Percentiles rank a stretch among this genome's conserved stretches.
These are phyloP conservation scores for Nelumbo lutea DNA, from an alignment of 164 flowering plant species.

Conservation along the genomic window DNA sequence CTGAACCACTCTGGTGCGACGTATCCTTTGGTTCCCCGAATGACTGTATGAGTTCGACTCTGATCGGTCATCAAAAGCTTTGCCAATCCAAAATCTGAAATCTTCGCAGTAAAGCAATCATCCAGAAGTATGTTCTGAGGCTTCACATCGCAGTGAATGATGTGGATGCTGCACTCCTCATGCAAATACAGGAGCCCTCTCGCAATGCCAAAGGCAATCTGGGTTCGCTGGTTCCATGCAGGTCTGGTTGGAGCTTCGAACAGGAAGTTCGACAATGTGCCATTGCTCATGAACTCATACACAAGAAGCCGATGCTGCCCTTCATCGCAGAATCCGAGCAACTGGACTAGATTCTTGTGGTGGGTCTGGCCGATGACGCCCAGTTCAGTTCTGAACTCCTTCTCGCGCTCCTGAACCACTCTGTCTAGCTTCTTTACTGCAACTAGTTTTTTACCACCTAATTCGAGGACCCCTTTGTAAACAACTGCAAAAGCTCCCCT, in stretches of 20 bases:
- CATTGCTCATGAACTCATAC: slow-evolving; percentile 32
- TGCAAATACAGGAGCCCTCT: slow-evolving; percentile 39
- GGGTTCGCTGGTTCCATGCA: slow-evolving; percentile 23
- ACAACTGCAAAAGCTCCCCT: slow-evolving; percentile 29
- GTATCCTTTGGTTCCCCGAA: too few species aligned
- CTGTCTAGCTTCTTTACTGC: slow-evolving; percentile 33
- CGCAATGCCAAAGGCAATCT: slow-evolving; percentile 29
- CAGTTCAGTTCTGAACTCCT: slow-evolving; percentile 34
- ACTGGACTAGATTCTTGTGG: too few species aligned
- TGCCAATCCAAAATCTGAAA: too few species aligned
- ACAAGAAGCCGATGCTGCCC: slow-evolving; percentile 35
- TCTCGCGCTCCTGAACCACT: slow-evolving; percentile 16
- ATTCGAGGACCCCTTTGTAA: slow-evolving; percentile 24
- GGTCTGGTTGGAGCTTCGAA: slow-evolving; percentile 19
- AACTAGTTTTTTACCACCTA: not conserved
- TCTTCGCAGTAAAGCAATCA: too few species aligned
- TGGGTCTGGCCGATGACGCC: slow-evolving; percentile 27
- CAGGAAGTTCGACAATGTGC: slow-evolving; percentile 26
- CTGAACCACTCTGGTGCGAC: too few species aligned
- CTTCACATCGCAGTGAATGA: slow-evolving; percentile 40
- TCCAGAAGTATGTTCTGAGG: too few species aligned
- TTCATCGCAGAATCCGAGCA: slow-evolving; percentile 26
- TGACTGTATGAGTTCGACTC: too few species aligned
- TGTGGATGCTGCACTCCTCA: slow-evolving; percentile 25
- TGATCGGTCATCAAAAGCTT: too few species aligned